phyloP scores from a whole-genome alignment of 805 yeast genomes.

The Suhomyces vadensis region DNA sequence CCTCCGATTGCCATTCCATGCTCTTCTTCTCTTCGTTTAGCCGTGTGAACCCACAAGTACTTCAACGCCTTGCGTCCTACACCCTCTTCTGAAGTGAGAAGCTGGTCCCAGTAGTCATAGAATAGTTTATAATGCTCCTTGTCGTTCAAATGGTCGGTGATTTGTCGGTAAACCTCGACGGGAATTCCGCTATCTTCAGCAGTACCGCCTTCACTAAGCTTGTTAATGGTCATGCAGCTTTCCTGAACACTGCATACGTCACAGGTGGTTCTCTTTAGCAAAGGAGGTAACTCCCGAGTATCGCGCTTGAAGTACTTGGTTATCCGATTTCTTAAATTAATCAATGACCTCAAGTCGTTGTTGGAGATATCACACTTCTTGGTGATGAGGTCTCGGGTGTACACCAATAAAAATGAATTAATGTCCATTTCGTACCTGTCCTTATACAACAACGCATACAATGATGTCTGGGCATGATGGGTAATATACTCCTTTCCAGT shows the following conservation, averaged over 20 bases:
- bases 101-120: constrained; percentile 69
- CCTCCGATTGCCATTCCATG: constrained; percentile 61
- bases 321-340: constrained; percentile 71
- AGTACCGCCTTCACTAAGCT: constrained; percentile 58
- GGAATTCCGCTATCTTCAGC: constrained; percentile 55
- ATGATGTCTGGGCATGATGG: constrained; percentile 84
- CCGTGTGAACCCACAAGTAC: constrained; percentile 69
- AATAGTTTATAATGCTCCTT: constrained; percentile 49
- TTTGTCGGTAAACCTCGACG: constrained; percentile 44
- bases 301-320: constrained; percentile 59
- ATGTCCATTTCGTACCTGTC: constrained; percentile 78
- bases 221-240: constrained; percentile 66
- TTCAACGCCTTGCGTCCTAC: constrained; percentile 50
- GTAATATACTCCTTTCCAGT: constrained; percentile 70
- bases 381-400: constrained; percentile 62
- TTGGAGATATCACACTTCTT: constrained; percentile 53
- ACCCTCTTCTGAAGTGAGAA: constrained; percentile 74
- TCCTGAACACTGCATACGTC: constrained; percentile 58
- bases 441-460: constrained; percentile 74
- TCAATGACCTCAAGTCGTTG: constrained; percentile 63
- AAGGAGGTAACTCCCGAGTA: constrained; percentile 52
- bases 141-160: constrained; percentile 52
- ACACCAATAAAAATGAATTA: constrained; percentile 65
- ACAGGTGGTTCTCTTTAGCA: constrained; percentile 54
- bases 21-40: constrained; percentile 56